These are phyloP conservation scores for Rasamsonia emersonii DNA, from an alignment of 2,329 filamentous ascomycete species.

Conservation along the genomic window DNA sequence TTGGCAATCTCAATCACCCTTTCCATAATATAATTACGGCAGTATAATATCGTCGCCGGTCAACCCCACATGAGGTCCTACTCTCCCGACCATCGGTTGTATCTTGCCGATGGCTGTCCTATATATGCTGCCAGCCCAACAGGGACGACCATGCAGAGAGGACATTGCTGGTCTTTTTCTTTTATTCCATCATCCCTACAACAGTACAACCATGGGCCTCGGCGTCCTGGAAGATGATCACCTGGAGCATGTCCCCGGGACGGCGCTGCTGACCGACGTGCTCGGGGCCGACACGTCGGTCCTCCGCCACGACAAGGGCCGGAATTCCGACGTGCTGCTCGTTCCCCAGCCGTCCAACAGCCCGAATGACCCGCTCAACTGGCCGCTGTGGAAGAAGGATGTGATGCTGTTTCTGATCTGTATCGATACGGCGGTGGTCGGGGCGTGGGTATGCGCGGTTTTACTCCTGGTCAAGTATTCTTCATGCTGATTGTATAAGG, in stretches of 20 bases:
- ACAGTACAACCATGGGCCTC: conserved; percentile 16
- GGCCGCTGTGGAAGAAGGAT: conserved; percentile 31
- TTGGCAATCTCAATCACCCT: too few relatives aligned
- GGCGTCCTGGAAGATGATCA: conserved; percentile 20
- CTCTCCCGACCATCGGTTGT: too few relatives aligned
- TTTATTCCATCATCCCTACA: background rate
- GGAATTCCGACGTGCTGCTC: conserved; percentile 20
- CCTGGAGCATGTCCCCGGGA: conserved; percentile 21
- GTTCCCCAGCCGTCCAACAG: conserved; percentile 21
- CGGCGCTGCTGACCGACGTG: conserved; percentile 10
- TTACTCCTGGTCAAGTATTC: background rate
- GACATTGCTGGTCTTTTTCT: too few relatives aligned
- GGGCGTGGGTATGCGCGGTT: conserved; percentile 16
- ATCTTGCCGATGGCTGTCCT: too few relatives aligned
- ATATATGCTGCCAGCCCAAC: too few relatives aligned
- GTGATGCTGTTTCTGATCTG: conserved; percentile 30
- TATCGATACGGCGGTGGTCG: conserved; percentile 28
- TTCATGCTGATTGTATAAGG: conserved; percentile 3
- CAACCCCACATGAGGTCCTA: too few relatives aligned
- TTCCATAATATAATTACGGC: too few relatives aligned
- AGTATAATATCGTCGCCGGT: too few relatives aligned
- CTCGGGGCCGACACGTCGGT: conserved; percentile 18
- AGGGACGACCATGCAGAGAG: too few relatives aligned
- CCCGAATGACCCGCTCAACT: conserved; percentile 23
- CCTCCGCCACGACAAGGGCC: conserved; percentile 20